Base-by-base conservation (phyloP, 1,139 yeast genomes). In the Casaregolazyma suthepensis region DNA sequence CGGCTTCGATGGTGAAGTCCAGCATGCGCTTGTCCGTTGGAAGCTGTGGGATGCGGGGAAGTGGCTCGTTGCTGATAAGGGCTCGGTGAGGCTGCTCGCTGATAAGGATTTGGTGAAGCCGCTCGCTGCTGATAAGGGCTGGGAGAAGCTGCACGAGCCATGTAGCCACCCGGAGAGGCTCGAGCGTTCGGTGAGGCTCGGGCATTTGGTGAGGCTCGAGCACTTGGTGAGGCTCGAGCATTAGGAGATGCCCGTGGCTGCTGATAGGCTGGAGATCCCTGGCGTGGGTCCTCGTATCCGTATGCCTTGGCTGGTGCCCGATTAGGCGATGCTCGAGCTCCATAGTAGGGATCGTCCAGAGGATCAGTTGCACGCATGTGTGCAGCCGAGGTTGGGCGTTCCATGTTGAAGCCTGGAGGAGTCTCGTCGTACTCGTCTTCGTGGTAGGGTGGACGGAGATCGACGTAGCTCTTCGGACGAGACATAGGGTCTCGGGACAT, bases 1-100 rank as follows among this genome's bases (percentile, higher is more conserved):
- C 61, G 60, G 55, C 65, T 60, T 43, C 62, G 52, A 35, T 13
- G 17, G 9, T 35, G 50, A 13, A 60, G 63, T 22, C 58, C 49
- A 51, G 50, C 50, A n/a, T 54, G 57, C 45, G n/a, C n/a, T 13
- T 15, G 17, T 56, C 59, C 49, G 42, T 56, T 19, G 54, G 60
- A n/a, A 46, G 56, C 26, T 52, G 58, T 50, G 47, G 55, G 19
- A 48, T 56, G 22, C 54, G 59, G 23, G 46, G 51, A 23, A 29
- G 51, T 23, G 46, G 56, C 43, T 35, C 47, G 48, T 51, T 43
- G 22, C 35, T 17, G 40, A 18, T 42, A 35, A 18, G 52, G 47
- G n/a, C 26, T 20, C 1, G 55, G 56, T 26, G 56, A 54, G 29
- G 46, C 26, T 19, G 56, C 46, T 35, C 49, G 17, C 15, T 23